Base-by-base conservation (phyloP, 345 rosid species). In the Triadica sebifera region DNA sequence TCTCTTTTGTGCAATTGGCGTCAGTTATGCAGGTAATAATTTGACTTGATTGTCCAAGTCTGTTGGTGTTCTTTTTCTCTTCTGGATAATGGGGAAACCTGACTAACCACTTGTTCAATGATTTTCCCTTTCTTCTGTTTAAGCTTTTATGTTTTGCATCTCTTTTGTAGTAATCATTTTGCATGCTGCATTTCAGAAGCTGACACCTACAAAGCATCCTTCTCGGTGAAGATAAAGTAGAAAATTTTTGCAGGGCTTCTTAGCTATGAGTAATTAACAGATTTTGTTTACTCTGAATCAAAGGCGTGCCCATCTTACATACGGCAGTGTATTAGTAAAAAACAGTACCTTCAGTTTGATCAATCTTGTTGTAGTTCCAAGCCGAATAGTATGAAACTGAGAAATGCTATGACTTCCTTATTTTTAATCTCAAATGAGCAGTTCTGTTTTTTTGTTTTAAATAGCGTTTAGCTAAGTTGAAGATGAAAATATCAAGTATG, bases 161-260 rank as follows among this genome's bases (percentile, higher is more conserved):
- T 63, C 22, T 46, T 53, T 55, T 79, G 77, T 77, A 95, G 97
- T 85, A 55, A 85, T 87, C 89, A 74, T 95, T 70, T 75, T 87
- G 84, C 99, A 95, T 75, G 93, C 96, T 25, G 87, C 94, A 38
- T 88, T 89, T 64, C 87, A 94, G 70, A 93, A 91, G 84, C 88
- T 93, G 74, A 81, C 93, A 29, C 86, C 89, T 8, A 64, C 80
- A n/a, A n/a, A n/a, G n/a, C n/a, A n/a, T 74, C 87, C 86, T 65
- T 65, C 84, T 47, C 84, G 79, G 15, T 6, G 45, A 11, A 75
- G 73, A 61, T 75, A 38, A 71, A 45, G 12, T 55, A 38, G 59
- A 12, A 49, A 62, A 38, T 20, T 12, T 22, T 39, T 61, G 69
- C 24, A n/a, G 61, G 34, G 70, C n/a, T 50, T 22, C 15, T 41